phyloP scores from a whole-genome alignment of 495 filamentous ascomycete species.

The Tuber indicum region DNA sequence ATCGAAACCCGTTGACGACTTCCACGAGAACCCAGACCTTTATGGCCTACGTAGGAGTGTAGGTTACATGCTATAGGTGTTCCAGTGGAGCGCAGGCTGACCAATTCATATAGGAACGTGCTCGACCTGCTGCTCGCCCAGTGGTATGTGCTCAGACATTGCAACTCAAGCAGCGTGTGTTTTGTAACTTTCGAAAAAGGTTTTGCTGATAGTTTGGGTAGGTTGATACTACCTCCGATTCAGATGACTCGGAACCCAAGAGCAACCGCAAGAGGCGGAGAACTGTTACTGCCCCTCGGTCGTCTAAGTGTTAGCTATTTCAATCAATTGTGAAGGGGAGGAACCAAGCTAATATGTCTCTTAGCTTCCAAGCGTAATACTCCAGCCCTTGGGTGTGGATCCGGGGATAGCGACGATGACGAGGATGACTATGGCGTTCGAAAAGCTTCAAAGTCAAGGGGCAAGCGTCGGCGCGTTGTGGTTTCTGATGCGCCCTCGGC shows the following conservation, averaged over 20 bases:
- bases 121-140: conserved; percentile 48
- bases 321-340: conserved; percentile 44
- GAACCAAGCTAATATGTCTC: conserved; percentile 16
- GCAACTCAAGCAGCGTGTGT: neutral
- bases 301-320: conserved; percentile 49
- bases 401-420: conserved; percentile 43
- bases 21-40: conserved; percentile 86
- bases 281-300: conserved; percentile 42
- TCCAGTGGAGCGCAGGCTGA: conserved; percentile 37
- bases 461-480: conserved; percentile 61
- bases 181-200: neutral
- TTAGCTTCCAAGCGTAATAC: conserved; percentile 60
- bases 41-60: conserved; percentile 91
- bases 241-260: conserved; percentile 64
- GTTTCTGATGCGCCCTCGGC: conserved; percentile 60
- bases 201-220: conserved; percentile 45
- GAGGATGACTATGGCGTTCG: conserved; percentile 43
- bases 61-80: conserved; percentile 43
- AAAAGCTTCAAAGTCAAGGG: conserved; percentile 60
- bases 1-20: conserved; percentile 81
- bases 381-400: conserved; percentile 56
- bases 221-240: conserved; percentile 67
- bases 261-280: conserved; percentile 49
- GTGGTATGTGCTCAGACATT: conserved; percentile 43
- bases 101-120: conserved; percentile 48